Percentiles rank a stretch among this genome's conserved stretches.
Evolutionary conservation across 805 yeast genomes (phyloP).

Genomic region (Yamadazyma sp.): DNA sequence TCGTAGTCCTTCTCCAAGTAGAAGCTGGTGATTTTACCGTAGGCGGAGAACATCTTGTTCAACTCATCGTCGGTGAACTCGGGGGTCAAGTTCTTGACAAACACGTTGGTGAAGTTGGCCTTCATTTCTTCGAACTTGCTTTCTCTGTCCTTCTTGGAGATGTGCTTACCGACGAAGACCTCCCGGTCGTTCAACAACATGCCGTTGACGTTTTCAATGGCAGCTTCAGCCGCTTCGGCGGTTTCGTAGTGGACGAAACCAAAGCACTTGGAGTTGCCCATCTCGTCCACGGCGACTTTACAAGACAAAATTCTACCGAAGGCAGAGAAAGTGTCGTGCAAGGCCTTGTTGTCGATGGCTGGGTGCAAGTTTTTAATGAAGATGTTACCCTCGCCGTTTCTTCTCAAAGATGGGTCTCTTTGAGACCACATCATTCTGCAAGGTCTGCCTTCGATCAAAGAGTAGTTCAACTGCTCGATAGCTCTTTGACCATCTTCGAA

Average conservation of each 20-base stretch:
- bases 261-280: slow-evolving; percentile 90
- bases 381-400: slow-evolving; percentile 93
- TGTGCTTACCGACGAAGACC: slow-evolving; percentile 93
- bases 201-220: slow-evolving; percentile 96
- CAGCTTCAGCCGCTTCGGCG: slow-evolving; percentile 88
- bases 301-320: slow-evolving; percentile 95
- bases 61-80: slow-evolving; percentile 73
- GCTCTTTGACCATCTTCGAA: slow-evolving; percentile 90
- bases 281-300: slow-evolving; percentile 93
- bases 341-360: slow-evolving; percentile 97
- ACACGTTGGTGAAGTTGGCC: slow-evolving; percentile 93
- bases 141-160: slow-evolving; percentile 90
- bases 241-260: slow-evolving; percentile 97
- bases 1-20: slow-evolving; percentile 76
- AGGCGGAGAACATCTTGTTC: slow-evolving; percentile 65
- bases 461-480: slow-evolving; percentile 91
- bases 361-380: slow-evolving; percentile 98
- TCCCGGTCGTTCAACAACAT: slow-evolving; percentile 95
- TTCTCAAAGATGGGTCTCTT: slow-evolving; percentile 95
- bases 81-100: slow-evolving; percentile 82
- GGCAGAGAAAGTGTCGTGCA: slow-evolving; percentile 96
- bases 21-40: slow-evolving; percentile 82
- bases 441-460: slow-evolving; percentile 90
- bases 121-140: slow-evolving; percentile 86
- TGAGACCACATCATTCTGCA: slow-evolving; percentile 99